Conservation (phyloP, 2,329 filamentous ascomycete species). For the Talaromyces sp. region DNA sequence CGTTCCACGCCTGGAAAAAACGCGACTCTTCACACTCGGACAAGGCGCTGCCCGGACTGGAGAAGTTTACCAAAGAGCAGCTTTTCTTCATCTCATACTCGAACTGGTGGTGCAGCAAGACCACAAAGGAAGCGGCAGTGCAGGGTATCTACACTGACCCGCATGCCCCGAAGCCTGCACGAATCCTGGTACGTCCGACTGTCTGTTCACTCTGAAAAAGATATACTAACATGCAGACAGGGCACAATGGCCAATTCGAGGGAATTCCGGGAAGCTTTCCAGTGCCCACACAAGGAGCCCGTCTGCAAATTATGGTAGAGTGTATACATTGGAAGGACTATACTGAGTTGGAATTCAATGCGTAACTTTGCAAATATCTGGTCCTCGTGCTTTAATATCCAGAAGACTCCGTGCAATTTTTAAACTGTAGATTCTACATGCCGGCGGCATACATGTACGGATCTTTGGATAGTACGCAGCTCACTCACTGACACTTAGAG, state of each 20-base stretch:
- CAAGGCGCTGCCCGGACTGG: conserved; percentile 57
- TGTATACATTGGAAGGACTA: neutral
- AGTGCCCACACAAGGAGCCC: conserved; percentile 62
- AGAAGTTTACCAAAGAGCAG: conserved; percentile 63
- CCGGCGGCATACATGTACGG: neutral
- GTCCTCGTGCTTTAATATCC: neutral
- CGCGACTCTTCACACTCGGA: conserved; percentile 52
- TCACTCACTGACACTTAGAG: too few relatives aligned
- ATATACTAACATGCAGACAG: conserved; percentile 23
- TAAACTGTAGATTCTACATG: neutral
- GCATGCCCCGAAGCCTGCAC: conserved; percentile 62
- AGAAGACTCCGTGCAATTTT: neutral
- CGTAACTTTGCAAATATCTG: neutral
- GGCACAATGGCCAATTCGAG: conserved; percentile 65
- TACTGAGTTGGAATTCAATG: neutral
- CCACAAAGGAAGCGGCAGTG: conserved; percentile 56
- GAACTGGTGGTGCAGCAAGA: conserved; percentile 66
- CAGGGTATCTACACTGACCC: conserved; percentile 59
- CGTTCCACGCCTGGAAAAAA: conserved; percentile 64
- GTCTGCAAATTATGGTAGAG: conserved; percentile 66
- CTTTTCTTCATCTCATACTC: conserved; percentile 66
- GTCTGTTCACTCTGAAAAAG: neutral
- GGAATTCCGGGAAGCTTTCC: conserved; percentile 65
- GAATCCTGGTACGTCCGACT: conserved; percentile 41
- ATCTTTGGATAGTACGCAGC: too few relatives aligned